Percentiles rank a stretch among this genome's conserved stretches.
phyloP scores from a whole-genome alignment of 768 basidiomycete species.

The Macrolepiota albuminosa region DNA sequence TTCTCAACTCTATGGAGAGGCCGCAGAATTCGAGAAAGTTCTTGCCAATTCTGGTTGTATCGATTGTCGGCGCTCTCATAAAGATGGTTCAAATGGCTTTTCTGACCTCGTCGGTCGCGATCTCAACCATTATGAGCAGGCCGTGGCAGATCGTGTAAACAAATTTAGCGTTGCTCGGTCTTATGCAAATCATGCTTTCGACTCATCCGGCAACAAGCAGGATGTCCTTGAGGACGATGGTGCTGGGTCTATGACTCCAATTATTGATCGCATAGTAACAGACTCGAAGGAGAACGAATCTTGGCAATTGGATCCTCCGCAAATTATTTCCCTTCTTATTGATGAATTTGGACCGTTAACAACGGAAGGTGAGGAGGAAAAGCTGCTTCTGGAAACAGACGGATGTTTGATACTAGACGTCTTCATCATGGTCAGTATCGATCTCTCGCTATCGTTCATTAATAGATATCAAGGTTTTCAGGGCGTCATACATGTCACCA shows the following conservation, averaged over 20 bases:
- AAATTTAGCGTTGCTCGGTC: slow-evolving; percentile 33
- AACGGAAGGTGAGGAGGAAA: slow-evolving; percentile 38
- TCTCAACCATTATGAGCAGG: slow-evolving; percentile 30
- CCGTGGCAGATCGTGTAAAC: slow-evolving; percentile 28
- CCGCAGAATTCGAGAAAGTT: slow-evolving; percentile 32
- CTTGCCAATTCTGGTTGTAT: slow-evolving; percentile 24
- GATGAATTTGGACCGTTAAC: slow-evolving; percentile 56
- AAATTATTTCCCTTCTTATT: slow-evolving; percentile 45
- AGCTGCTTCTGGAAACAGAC: slow-evolving; percentile 49
- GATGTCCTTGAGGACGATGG: neutral
- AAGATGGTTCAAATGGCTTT: slow-evolving; percentile 28
- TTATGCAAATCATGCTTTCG: slow-evolving; percentile 19
- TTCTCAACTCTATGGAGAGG: slow-evolving; percentile 33
- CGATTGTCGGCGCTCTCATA: slow-evolving; percentile 9
- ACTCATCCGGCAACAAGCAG: slow-evolving; percentile 12
- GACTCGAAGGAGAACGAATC: slow-evolving; percentile 17
- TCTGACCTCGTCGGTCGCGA: slow-evolving; percentile 39
- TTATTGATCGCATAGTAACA: slow-evolving; percentile 21
- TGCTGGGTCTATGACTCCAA: slow-evolving; percentile 6
- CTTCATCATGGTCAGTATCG: slow-evolving; percentile 36
- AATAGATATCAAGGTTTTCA: slow-evolving; percentile 16
- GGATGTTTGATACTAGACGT: slow-evolving; percentile 46
- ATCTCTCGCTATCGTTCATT: neutral
- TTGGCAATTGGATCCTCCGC: slow-evolving; percentile 36
- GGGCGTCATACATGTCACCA: slow-evolving; percentile 62